phyloP scores from a whole-genome alignment of 2,329 filamentous ascomycete species.

The Sporothrix humicola region DNA sequence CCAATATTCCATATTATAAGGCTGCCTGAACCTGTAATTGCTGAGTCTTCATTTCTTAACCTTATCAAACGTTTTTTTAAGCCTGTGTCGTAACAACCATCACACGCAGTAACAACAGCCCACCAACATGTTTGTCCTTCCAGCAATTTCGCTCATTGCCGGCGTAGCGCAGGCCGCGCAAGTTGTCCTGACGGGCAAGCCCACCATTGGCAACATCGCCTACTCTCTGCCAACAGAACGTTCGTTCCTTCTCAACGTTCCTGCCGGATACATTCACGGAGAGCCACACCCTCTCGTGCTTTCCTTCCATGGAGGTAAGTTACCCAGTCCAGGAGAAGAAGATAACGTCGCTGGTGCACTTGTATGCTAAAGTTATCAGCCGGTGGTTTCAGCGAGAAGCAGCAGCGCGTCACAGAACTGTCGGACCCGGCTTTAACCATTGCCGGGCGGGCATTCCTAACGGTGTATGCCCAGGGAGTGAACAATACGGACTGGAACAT shows the following conservation, averaged over 20 bases:
- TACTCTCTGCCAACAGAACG: conserved; percentile 28
- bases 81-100: neutral
- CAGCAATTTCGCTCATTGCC: conserved; percentile 5
- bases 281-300: conserved; percentile 31
- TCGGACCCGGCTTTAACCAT: conserved; percentile 31
- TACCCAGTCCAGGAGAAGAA: neutral
- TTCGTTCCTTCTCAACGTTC: conserved; percentile 33
- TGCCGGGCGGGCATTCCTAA: conserved; percentile 31
- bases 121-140: neutral
- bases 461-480: conserved; percentile 33
- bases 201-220: conserved; percentile 22
- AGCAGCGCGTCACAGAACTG: conserved; percentile 33
- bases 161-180: conserved; percentile 12
- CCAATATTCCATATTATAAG: neutral
- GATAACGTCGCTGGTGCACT: neutral
- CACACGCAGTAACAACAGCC: neutral
- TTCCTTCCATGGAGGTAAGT: conserved; percentile 32
- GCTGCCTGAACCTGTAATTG: neutral
- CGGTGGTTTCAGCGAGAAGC: conserved; percentile 29
- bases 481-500: conserved; percentile 34
- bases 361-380: conserved; percentile 19
- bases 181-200: conserved; percentile 19
- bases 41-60: neutral
- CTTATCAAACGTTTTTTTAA: neutral
- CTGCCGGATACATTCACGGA: conserved; percentile 15